Base-by-base conservation (phyloP, 2,329 filamentous ascomycete genomes). In the Colletotrichum tanaceti region DNA sequence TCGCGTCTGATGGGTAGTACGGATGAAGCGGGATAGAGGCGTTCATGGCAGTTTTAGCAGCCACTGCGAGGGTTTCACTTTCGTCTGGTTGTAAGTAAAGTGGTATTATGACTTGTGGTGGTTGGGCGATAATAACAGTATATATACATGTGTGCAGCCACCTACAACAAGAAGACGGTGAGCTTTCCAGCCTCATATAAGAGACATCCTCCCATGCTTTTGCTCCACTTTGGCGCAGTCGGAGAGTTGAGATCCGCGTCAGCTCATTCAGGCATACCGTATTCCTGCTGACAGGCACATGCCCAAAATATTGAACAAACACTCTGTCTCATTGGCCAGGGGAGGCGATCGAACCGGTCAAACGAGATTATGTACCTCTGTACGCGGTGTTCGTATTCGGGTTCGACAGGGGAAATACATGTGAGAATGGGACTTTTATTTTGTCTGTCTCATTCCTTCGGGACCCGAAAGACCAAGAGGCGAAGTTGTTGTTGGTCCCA, bases 1-100 rank as follows among this genome's bases (percentile, higher is more conserved):
- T 79, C 44, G 88, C 85, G 61, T 88, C 86, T 24, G 89, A 75
- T 5, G 92, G 92, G 75, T 91, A 93, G 80, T 92, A 94, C 0
- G 91, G 91, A 76, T 94, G 90, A 18, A 18, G 35, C 3, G 70
- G 39, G n/a, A 57, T 43, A 28, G 58, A 68, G 47, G 46, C 47
- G 54, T 68, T 65, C 53, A 68, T 60, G 47, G 49, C 28, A 44
- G 43, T 9, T 46, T 67, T 7, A 9, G 20, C 47, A 2, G 46
- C 39, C 65, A 49, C 52, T 20, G 24, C 14, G 35, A 32, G 11
- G 11, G 10, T 28, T 2, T 35, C 35, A 4, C 16, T 9, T 28
- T n/a, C n/a, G n/a, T n/a, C n/a, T n/a, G n/a, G 4, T 11, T 41
- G 6, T 7, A n/a, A 32, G 4, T 59, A 1, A 5, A 10, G 4